A percentile compares a stretch with the other conserved stretches of the same genome.
These are phyloP conservation scores for Prunus mira DNA, from an alignment of 306 rosid genomes.

Conservation along the genomic window DNA sequence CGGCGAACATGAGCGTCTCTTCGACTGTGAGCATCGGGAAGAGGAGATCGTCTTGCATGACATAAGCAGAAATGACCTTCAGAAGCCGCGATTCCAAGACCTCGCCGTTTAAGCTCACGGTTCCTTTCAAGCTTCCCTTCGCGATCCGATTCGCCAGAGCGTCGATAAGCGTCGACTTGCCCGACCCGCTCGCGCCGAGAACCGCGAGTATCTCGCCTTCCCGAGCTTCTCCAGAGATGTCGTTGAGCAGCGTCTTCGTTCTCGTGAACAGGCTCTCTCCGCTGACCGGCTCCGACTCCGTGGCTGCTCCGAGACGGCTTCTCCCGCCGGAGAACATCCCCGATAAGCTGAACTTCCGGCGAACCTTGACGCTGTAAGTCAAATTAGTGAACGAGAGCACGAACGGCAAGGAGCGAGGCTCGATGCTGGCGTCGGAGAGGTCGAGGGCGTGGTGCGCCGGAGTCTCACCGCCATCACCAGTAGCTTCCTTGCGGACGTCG, in stretches of 20 bases:
- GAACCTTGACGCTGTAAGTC: slow-evolving; percentile 68
- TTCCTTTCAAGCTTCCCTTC: slow-evolving; percentile 81
- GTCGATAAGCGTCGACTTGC: slow-evolving; percentile 87
- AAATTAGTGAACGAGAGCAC: slow-evolving; percentile 69
- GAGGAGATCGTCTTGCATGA: slow-evolving; percentile 93
- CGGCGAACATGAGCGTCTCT: slow-evolving; percentile 87
- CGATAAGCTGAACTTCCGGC: slow-evolving; percentile 45
- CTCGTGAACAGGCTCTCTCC: slow-evolving; percentile 44
- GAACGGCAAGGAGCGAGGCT: slow-evolving; percentile 60
- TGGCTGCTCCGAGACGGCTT: slow-evolving; percentile 19
- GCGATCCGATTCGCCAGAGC: slow-evolving; percentile 87
- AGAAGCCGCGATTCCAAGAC: slow-evolving; percentile 60
- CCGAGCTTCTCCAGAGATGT: slow-evolving; percentile 83
- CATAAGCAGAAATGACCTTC: slow-evolving; percentile 90
- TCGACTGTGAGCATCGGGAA: slow-evolving; percentile 97
- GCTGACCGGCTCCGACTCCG: slow-evolving; percentile 19
- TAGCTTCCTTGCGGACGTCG: slow-evolving; percentile 53
- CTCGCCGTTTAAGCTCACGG: slow-evolving; percentile 73
- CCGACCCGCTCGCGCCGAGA: slow-evolving; percentile 93
- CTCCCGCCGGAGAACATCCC: slow-evolving; percentile 1
- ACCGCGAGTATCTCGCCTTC: slow-evolving; percentile 93
- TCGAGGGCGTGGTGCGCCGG: slow-evolving; percentile 65
- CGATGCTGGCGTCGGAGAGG: slow-evolving; percentile 28
- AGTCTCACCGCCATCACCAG: slow-evolving; percentile 70
- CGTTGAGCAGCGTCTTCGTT: slow-evolving; percentile 67